Evolutionary conservation across 345 rosid genomes (phyloP).

Genomic region (Excoecaria agallocha): DNA sequence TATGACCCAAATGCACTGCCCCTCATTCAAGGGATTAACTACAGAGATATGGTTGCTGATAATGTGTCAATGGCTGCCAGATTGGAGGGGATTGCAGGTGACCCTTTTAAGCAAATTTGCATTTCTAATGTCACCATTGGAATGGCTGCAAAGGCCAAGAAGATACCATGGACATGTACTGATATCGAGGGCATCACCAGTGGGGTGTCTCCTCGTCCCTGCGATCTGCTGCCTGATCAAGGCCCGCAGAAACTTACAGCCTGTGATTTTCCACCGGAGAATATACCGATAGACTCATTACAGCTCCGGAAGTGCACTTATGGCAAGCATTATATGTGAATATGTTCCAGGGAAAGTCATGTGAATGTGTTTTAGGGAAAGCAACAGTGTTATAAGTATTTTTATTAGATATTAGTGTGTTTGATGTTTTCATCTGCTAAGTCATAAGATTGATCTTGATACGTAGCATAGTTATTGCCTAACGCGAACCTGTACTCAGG

Average conservation of each 20-base stretch:
- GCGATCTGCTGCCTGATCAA: conserved; percentile 47
- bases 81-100: conserved; percentile 58
- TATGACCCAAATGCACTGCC: conserved; percentile 81
- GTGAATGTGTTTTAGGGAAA: too few species aligned
- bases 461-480: too few species aligned
- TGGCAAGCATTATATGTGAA: conserved; percentile 29
- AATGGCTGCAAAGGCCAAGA: conserved; percentile 54
- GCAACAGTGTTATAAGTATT: background rate
- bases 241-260: conserved; percentile 35
- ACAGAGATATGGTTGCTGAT: conserved; percentile 61
- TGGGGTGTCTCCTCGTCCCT: conserved; percentile 52
- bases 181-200: conserved; percentile 55
- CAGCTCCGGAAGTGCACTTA: conserved; percentile 54
- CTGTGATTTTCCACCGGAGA: conserved; percentile 61
- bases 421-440: background rate
- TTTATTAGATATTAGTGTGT: background rate
- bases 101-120: conserved; percentile 64
- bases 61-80: conserved; percentile 65
- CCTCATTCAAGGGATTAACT: conserved; percentile 49
- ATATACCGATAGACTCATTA: conserved; percentile 62
- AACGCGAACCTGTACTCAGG: too few species aligned
- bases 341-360: background rate
- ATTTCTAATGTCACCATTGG: conserved; percentile 63
- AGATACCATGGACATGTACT: conserved; percentile 65
- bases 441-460: background rate